phyloP scores from a whole-genome alignment of 371 early-diverging fungal species.

The Coelomomyces lativittatus region DNA sequence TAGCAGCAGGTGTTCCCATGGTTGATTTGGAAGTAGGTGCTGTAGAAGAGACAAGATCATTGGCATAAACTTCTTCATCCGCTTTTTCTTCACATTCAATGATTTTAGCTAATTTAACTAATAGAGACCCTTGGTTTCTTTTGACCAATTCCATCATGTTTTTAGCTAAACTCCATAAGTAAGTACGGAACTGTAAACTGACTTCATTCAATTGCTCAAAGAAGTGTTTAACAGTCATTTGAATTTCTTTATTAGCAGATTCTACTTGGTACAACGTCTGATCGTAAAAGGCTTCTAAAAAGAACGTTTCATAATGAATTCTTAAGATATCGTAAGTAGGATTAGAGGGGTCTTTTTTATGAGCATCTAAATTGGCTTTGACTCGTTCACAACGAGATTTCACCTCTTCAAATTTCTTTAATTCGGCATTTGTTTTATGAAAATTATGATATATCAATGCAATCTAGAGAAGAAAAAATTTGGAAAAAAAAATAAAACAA shows the following conservation, averaged over 20 bases:
- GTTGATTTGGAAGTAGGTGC: no score
- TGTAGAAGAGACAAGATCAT: no score
- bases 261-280: slow-evolving; percentile 57
- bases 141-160: slow-evolving; percentile 57
- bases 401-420: slow-evolving; percentile 63
- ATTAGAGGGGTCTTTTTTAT: slow-evolving; percentile 39
- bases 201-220: slow-evolving; percentile 64
- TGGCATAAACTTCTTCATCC: slow-evolving; percentile 54
- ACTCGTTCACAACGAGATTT: slow-evolving; percentile 57
- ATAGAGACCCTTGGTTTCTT: slow-evolving; percentile 40
- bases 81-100: slow-evolving; percentile 75
- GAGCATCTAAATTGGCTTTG: slow-evolving; percentile 48
- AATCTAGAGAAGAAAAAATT: no score
- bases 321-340: slow-evolving; percentile 55
- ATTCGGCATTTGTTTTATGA: slow-evolving; percentile 61
- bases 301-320: slow-evolving; percentile 70
- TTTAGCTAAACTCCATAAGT: slow-evolving; percentile 65
- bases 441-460: slow-evolving; percentile 82
- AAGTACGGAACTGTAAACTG: slow-evolving; percentile 56
- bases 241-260: slow-evolving; percentile 54
- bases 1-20: neutral
- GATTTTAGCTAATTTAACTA: slow-evolving; percentile 70
- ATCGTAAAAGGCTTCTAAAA: slow-evolving; percentile 69
- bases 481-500: no score
- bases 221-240: slow-evolving; percentile 56